Percentiles rank a stretch among this genome's conserved stretches.
Evolutionary conservation across 2,329 filamentous ascomycete genomes (phyloP).

Genomic region (Metarhizium album): DNA sequence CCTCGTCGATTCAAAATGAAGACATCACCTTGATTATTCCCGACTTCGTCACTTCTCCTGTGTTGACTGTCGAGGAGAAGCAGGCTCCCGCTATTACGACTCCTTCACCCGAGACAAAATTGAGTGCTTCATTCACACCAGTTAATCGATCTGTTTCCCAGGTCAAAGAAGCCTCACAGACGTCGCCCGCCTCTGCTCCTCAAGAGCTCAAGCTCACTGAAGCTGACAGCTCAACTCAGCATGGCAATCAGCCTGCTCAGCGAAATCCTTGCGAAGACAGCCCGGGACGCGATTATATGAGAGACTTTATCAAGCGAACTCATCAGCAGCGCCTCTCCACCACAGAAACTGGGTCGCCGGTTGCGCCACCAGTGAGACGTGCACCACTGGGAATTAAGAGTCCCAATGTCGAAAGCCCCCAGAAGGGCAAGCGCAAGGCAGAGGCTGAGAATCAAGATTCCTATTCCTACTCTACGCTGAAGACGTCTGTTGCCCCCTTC

Average conservation of each 20-base stretch:
- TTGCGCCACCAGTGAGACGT: constrained; percentile 16
- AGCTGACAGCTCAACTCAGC: not conserved
- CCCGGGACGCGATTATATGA: constrained; percentile 24
- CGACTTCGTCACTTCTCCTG: not conserved
- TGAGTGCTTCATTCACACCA: constrained; percentile 16
- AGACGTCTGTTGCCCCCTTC: constrained; percentile 12
- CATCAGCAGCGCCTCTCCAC: constrained; percentile 18
- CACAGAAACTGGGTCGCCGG: constrained; percentile 21
- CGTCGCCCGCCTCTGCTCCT: constrained; percentile 7
- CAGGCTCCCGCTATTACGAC: not conserved
- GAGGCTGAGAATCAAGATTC: constrained; percentile 12
- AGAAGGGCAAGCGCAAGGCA: constrained; percentile 22
- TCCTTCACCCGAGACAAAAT: constrained; percentile 3
- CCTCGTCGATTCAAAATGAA: not conserved
- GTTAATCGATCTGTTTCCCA: constrained; percentile 6
- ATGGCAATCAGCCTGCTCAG: not conserved
- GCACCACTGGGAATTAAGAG: constrained; percentile 23
- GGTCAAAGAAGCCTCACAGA: not conserved
- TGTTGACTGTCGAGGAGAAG: not conserved
- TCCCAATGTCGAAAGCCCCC: constrained; percentile 24
- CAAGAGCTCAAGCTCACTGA: not conserved
- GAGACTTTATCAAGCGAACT: constrained; percentile 25
- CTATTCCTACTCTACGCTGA: constrained; percentile 11
- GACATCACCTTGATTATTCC: not conserved
- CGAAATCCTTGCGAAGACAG: constrained; percentile 17